These are phyloP conservation scores for Stentor roeselii DNA, from an alignment of 73 alveolate genomes.

Conservation along the genomic window DNA sequence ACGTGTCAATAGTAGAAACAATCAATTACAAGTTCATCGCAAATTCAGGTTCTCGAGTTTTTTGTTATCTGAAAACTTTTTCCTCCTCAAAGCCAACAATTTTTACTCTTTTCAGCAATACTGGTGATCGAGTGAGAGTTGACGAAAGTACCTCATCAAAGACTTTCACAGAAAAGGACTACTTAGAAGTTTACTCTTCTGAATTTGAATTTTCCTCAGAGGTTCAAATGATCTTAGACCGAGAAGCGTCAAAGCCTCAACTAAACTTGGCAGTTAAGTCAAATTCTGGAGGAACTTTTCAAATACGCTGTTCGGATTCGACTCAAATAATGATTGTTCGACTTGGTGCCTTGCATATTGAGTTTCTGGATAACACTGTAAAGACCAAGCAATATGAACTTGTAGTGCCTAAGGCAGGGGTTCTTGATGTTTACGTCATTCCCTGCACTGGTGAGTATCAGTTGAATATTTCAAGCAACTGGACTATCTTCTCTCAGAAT, in stretches of 20 bases:
- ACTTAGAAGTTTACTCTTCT: background rate
- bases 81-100: background rate
- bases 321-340: background rate
- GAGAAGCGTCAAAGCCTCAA: background rate
- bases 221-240: background rate
- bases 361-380: background rate
- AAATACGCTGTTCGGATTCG: background rate
- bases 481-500: conserved; percentile 1
- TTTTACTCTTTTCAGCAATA: background rate
- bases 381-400: background rate
- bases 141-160: background rate
- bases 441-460: background rate
- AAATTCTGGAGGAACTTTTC: background rate
- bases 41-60: background rate
- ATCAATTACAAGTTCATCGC: background rate
- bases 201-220: background rate
- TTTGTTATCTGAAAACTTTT: background rate
- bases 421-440: background rate
- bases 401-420: background rate
- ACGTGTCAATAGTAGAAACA: background rate
- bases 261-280: background rate
- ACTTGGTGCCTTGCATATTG: background rate
- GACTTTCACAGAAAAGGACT: background rate
- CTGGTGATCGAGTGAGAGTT: background rate
- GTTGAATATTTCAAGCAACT: background rate